Evolutionary conservation across 257 asterid species (phyloP).

Genomic region (Scutellaria baicalensis): DNA sequence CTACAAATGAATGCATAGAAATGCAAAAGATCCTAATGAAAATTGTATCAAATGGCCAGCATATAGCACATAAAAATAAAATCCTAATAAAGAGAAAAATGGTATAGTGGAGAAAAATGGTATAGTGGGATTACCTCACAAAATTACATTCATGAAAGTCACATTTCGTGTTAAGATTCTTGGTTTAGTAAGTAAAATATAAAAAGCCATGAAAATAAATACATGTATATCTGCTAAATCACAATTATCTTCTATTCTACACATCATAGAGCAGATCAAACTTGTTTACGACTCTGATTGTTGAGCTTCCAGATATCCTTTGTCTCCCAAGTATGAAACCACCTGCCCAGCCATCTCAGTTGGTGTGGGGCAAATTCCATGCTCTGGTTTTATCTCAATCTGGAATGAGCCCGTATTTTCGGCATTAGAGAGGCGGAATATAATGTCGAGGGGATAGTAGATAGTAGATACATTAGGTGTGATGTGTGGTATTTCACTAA

Average conservation of each 20-base stretch:
- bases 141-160: too few species aligned
- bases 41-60: too few species aligned
- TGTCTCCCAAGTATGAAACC: slow-evolving; percentile 59
- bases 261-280: not conserved
- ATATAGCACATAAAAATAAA: not conserved
- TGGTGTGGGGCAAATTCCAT: slow-evolving; percentile 72
- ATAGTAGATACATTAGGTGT: too few species aligned
- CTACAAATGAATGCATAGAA: too few species aligned
- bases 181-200: not conserved
- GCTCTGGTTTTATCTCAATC: slow-evolving; percentile 71
- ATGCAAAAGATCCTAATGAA: too few species aligned
- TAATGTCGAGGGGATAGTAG: not conserved
- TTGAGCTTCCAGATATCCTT: slow-evolving; percentile 56
- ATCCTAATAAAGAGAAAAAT: not conserved
- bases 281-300: not conserved
- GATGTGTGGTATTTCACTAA: too few species aligned
- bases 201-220: not conserved
- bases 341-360: slow-evolving; percentile 79
- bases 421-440: not conserved
- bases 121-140: too few species aligned
- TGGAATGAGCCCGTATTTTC: slow-evolving; percentile 6
- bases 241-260: slow-evolving; percentile 4
- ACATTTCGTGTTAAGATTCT: not conserved
- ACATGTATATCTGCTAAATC: not conserved
- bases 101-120: too few species aligned